These are phyloP conservation scores for Drechmeria coniospora DNA, from an alignment of 2,329 filamentous ascomycete genomes.

Conservation along the genomic window DNA sequence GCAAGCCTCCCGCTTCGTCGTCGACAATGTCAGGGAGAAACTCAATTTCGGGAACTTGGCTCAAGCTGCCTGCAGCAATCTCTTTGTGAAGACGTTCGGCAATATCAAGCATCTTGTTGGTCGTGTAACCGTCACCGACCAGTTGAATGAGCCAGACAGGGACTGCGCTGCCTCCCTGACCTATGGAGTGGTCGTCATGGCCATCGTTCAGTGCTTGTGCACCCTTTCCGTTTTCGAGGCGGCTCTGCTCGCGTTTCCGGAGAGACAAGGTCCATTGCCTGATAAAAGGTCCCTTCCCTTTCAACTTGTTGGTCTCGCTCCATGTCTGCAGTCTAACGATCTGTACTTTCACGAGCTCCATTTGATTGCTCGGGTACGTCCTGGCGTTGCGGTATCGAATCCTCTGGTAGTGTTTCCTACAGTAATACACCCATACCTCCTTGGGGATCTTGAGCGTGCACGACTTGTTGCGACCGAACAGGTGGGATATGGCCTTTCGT, in stretches of 20 bases:
- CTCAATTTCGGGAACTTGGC: slow-evolving; percentile 41
- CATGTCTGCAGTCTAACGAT: slow-evolving; percentile 47
- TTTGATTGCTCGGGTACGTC: slow-evolving; percentile 46
- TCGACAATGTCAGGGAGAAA: slow-evolving; percentile 39
- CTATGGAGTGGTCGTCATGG: slow-evolving; percentile 12
- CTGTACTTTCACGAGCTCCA: slow-evolving; percentile 46
- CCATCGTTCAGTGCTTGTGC: slow-evolving; percentile 15
- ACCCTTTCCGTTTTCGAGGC: slow-evolving; percentile 23
- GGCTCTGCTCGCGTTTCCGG: slow-evolving; percentile 48
- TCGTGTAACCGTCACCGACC: slow-evolving; percentile 31
- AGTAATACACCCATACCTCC: slow-evolving; percentile 59
- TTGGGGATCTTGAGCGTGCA: slow-evolving; percentile 56
- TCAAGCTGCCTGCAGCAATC: slow-evolving; percentile 24
- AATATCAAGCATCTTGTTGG: slow-evolving; percentile 30
- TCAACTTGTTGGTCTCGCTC: slow-evolving; percentile 33
- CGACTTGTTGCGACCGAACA: slow-evolving; percentile 71
- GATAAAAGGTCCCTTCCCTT: slow-evolving; percentile 15
- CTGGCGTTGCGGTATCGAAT: slow-evolving; percentile 50
- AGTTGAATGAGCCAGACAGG: slow-evolving; percentile 33
- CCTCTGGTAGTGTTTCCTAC: slow-evolving; percentile 72
- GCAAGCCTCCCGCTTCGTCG: slow-evolving; percentile 12
- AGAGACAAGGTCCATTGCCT: slow-evolving; percentile 43
- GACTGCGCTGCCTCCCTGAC: slow-evolving; percentile 23
- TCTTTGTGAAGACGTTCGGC: slow-evolving; percentile 28
- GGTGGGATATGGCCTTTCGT: slow-evolving; percentile 65